A percentile compares a stretch with the other conserved stretches of the same genome.
Conservation (phyloP, 1,284 basidiomycete genomes). For the Fomes fomentarius region DNA sequence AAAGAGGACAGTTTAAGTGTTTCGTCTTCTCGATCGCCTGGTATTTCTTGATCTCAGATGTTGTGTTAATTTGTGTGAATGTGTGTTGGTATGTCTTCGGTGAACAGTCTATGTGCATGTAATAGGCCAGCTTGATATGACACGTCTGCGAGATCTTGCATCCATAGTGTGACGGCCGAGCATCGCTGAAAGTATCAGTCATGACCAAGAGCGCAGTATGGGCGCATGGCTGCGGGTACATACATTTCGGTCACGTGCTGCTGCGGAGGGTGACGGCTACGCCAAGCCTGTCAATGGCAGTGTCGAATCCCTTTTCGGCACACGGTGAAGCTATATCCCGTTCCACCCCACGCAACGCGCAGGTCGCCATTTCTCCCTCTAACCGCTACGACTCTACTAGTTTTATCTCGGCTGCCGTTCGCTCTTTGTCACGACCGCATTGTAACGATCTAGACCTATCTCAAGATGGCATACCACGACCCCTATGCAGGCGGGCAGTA, state of each 20-base stretch:
- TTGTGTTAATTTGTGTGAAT: background rate
- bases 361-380: constrained; percentile 15
- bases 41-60: no score
- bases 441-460: background rate
- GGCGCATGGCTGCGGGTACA: no score
- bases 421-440: constrained; percentile 3
- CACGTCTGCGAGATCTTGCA: background rate
- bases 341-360: constrained; percentile 14
- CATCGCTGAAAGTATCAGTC: no score
- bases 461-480: constrained; percentile 50
- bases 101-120: constrained; percentile 1
- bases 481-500: constrained; percentile 45
- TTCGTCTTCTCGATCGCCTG: no score
- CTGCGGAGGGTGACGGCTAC: constrained; percentile 14
- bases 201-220: no score
- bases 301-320: constrained; percentile 2
- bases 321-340: constrained; percentile 7
- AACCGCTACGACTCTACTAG: background rate
- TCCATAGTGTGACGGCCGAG: no score
- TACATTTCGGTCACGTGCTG: background rate
- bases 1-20: no score
- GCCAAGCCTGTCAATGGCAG: constrained; percentile 20
- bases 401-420: background rate
- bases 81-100: background rate
- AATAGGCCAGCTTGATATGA: background rate